Percentiles rank a stretch among this genome's conserved stretches.
Conservation (phyloP, 2,329 filamentous ascomycete genomes). For the Colletotrichum trifolii region DNA sequence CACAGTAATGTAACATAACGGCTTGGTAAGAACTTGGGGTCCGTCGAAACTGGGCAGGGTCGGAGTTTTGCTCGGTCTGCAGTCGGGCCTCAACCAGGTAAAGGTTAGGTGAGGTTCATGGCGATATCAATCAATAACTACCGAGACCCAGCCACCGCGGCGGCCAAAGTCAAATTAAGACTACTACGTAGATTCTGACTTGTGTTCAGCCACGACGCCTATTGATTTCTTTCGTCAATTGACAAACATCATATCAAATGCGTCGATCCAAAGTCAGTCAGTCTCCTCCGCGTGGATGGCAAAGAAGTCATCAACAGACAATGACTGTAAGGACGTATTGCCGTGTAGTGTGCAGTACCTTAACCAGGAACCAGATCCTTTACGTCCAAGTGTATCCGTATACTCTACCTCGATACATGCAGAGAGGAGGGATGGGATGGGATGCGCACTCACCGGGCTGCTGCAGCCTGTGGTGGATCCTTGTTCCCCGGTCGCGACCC, state of each 20-base stretch:
- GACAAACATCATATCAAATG: conserved; percentile 19
- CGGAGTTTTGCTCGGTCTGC: not conserved
- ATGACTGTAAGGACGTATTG: too few species aligned
- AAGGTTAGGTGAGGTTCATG: not conserved
- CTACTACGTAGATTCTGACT: not conserved
- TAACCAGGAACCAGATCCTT: conserved; percentile 13
- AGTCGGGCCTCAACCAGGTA: not conserved
- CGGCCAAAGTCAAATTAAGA: conserved; percentile 8
- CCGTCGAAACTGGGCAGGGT: too few species aligned
- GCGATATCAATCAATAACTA: conserved; percentile 6
- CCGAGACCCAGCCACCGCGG: not conserved
- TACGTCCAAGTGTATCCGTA: conserved; percentile 11
- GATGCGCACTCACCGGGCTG: not conserved
- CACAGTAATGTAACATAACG: too few species aligned
- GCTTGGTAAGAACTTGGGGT: too few species aligned
- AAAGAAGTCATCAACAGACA: too few species aligned
- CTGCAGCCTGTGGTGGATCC: not conserved
- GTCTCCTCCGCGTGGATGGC: too few species aligned
- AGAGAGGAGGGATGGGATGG: too few species aligned
- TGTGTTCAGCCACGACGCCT: not conserved
- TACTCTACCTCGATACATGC: not conserved
- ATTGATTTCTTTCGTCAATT: conserved; percentile 1
- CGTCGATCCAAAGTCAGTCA: conserved; percentile 16
- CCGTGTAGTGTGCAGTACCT: not conserved
- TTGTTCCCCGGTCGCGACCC: conserved; percentile 12